Evolutionary conservation across 139 green algal species (phyloP).

Genomic region (Volvox africanus): DNA sequence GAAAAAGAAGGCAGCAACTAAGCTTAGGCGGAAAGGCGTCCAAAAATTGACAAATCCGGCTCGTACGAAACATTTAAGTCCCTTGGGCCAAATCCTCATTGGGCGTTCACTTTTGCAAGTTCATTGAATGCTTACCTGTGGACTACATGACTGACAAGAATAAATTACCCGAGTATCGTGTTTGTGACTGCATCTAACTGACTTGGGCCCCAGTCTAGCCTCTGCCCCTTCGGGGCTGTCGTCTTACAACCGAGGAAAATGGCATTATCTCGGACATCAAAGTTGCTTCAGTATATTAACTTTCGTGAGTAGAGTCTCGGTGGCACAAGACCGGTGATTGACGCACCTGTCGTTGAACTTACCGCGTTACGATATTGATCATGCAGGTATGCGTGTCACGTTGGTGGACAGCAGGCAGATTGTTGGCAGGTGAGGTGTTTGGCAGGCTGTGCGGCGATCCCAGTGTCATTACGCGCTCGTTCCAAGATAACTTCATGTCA

Average conservation of each 20-base stretch:
- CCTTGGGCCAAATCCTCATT: no score
- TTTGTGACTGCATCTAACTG: conserved; percentile 2
- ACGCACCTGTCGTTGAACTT: neutral
- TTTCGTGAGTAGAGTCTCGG: conserved; percentile 79
- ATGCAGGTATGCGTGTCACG: conserved; percentile 90
- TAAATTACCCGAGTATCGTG: no score
- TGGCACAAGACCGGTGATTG: neutral
- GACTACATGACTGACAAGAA: no score
- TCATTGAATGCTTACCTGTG: no score
- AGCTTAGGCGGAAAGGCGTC: no score
- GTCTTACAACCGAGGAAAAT: conserved; percentile 63
- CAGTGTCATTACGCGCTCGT: neutral
- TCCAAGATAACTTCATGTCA: neutral
- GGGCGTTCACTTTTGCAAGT: no score
- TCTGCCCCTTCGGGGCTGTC: conserved; percentile 33
- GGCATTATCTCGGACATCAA: conserved; percentile 89
- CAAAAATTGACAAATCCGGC: no score
- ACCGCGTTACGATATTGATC: neutral
- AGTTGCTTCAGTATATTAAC: conserved; percentile 99
- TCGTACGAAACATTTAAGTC: no score
- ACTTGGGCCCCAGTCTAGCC: neutral
- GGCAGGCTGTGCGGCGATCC: neutral
- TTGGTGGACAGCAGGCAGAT: conserved; percentile 92
- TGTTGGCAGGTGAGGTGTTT: conserved; percentile 83
- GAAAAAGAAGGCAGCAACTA: no score